A percentile compares a stretch with the other conserved stretches of the same genome.
Evolutionary conservation across 208 protist species (phyloP).

Genomic region (Polymyxa betae): DNA sequence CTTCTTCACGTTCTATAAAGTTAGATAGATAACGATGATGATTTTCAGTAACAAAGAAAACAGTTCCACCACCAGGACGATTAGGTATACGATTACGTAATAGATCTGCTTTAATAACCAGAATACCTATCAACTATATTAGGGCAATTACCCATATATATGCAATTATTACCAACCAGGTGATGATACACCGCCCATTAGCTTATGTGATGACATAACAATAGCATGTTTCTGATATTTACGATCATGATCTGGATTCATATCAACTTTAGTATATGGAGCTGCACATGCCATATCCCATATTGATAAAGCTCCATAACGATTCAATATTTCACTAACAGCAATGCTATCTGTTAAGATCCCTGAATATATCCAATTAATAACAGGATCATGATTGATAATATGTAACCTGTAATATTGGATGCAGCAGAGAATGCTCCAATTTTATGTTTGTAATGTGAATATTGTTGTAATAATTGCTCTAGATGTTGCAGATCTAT

Average conservation of each 20-base stretch:
- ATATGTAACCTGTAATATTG: conserved; percentile 76
- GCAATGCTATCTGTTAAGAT: conserved; percentile 64
- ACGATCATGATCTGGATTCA: conserved; percentile 57
- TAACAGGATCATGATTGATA: background rate
- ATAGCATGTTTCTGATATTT: conserved; percentile 72
- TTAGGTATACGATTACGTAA: conserved; percentile 29
- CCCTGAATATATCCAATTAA: background rate
- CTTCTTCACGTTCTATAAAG: conserved; percentile 75
- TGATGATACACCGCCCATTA: conserved; percentile 75
- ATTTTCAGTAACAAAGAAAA: conserved; percentile 72
- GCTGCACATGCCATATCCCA: conserved; percentile 78
- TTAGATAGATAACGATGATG: conserved; percentile 73
- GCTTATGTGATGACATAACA: conserved; percentile 79
- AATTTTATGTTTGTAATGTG: conserved; percentile 39
- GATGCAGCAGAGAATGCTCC: conserved; percentile 76
- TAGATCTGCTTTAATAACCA: conserved; percentile 59
- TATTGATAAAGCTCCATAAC: conserved; percentile 69
- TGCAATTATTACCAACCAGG: conserved; percentile 63
- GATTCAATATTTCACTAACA: conserved; percentile 71
- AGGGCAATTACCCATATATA: background rate
- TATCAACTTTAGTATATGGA: conserved; percentile 70
- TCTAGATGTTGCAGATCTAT: conserved; percentile 65
- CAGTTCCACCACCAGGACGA: conserved; percentile 74
- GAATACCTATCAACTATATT: conserved; percentile 47
- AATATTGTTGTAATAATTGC: conserved; percentile 55